Percentiles rank a stretch among this genome's conserved stretches.
Conservation (phyloP, 139 green algal species). For the Tetraselmis chui region DNA sequence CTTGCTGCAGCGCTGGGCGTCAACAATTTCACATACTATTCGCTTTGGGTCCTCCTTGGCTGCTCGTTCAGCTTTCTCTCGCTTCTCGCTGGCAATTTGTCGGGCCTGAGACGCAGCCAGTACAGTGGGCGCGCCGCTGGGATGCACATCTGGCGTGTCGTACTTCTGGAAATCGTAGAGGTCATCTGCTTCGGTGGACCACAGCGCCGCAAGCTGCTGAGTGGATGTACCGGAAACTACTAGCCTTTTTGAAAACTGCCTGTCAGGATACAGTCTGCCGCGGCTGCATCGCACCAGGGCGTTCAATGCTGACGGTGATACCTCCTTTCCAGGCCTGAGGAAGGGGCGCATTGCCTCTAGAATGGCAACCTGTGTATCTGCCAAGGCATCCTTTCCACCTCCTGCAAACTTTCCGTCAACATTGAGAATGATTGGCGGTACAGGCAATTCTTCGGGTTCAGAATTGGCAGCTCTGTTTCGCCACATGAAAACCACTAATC, state of each 20-base stretch:
- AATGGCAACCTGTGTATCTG: not conserved
- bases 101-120: not conserved
- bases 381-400: not conserved
- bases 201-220: not conserved
- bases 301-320: not conserved
- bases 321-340: not conserved
- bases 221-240: not conserved
- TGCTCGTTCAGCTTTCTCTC: not conserved
- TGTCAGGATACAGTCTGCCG: not conserved
- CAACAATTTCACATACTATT: not conserved
- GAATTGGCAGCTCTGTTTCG: not conserved
- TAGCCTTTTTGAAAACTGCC: not conserved
- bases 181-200: not conserved
- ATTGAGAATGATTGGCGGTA: not conserved
- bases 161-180: not conserved
- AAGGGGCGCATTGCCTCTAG: not conserved
- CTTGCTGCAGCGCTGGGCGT: not conserved
- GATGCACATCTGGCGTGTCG: not conserved
- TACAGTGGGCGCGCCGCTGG: not conserved
- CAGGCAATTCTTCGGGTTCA: not conserved
- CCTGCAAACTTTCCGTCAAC: not conserved
- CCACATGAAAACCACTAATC: not conserved
- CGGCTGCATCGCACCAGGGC: not conserved
- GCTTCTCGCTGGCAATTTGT: not conserved
- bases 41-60: not conserved